A percentile compares a stretch with the other conserved stretches of the same genome.
These are phyloP conservation scores for Plasmodium coatneyi DNA, from an alignment of 169 alveolate genomes.

Conservation along the genomic window DNA sequence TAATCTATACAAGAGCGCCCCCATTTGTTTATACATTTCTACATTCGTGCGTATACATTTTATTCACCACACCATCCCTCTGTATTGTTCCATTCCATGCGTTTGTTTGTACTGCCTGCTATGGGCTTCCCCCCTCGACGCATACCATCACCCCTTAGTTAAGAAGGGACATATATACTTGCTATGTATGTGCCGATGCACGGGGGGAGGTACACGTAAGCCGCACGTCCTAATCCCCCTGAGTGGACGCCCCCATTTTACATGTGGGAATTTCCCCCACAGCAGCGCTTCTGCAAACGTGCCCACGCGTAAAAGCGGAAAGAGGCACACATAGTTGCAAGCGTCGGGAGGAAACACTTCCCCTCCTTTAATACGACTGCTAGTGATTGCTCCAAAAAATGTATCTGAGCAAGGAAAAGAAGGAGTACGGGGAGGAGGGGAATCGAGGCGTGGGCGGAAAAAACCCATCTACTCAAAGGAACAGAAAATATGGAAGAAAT, in stretches of 20 bases:
- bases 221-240: neutral
- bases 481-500: slow-evolving; percentile 47
- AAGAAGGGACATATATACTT: neutral
- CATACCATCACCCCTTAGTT: neutral
- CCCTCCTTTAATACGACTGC: neutral
- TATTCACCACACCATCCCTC: neutral
- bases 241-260: neutral
- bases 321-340: neutral
- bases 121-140: neutral
- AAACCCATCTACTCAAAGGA: slow-evolving; percentile 22
- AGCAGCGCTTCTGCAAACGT: neutral
- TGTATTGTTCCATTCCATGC: neutral
- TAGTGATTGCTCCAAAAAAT: neutral
- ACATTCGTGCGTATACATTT: neutral
- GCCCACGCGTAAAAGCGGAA: neutral
- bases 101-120: neutral
- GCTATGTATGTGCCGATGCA: neutral
- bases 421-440: slow-evolving; percentile 51
- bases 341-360: neutral
- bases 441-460: slow-evolving; percentile 9
- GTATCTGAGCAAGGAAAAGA: slow-evolving; percentile 38
- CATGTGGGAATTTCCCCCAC: neutral
- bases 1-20: neutral
- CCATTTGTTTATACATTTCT: neutral
- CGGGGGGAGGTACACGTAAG: neutral